Evolutionary conservation across 148 eudicot species (phyloP), one percentile per base, ranked within the genome.

Genomic region (Fallopia convolvulus): DNA sequence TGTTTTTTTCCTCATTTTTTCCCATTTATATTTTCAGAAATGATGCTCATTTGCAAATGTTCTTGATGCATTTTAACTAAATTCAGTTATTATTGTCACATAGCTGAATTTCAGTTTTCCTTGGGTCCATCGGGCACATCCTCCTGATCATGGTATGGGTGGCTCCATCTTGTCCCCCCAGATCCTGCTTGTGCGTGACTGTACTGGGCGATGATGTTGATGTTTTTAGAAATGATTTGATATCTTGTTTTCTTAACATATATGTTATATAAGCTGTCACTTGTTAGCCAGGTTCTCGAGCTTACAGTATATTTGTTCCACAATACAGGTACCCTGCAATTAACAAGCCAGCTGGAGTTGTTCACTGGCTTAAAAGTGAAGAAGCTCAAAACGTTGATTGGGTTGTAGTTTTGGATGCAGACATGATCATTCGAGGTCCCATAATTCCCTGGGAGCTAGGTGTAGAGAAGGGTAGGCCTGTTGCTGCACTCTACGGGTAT

Each of bases 351-450:
- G 99, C 88, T 49, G 99, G 97, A 75, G 84, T 94, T 33, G 81
- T 89, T 8, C 97, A 95, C 85, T 95, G 99, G 99, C 93, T 95
- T 52, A 49, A 87, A 81, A 95, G 96, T 79, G 78, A 90, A 79
- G 97, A 95, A 39, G 90, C 99, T 61, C 47, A 90, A 42, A 95
- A 91, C 78, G 97, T 92, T 20, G 97, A 92, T 82, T 95, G 99
- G 99, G 99, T 95, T 78, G 89, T 95, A 42, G 87, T 95, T 77
- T 83, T 95, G 49, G 99, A 94, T 80, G 99, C 99, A 13, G 99
- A 95, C 74, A 87, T 87, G 97, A 88, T 95, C 80, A 85, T 95
- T 76, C 85, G 97, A 77, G 99, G 97, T 60, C 99, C 97, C 46
- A 92, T 95, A 74, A 71, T 92, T 79, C 99, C 99, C 44, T 92